These are phyloP conservation scores for Phallus indusiatus DNA, from an alignment of 768 basidiomycete genomes.

Conservation along the genomic window DNA sequence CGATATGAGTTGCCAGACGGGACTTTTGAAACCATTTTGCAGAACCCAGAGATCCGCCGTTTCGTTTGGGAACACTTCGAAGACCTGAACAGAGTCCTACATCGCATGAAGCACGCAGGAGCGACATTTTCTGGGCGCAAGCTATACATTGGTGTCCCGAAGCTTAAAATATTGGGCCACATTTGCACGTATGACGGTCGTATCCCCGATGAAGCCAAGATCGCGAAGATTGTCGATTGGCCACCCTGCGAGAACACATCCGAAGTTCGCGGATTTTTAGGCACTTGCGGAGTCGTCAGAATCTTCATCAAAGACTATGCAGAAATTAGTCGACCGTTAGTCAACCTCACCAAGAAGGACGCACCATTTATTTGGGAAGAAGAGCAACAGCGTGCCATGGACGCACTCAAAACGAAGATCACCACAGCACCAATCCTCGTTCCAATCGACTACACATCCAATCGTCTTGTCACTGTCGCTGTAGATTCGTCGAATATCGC, in stretches of 20 bases:
- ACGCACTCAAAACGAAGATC: constrained; percentile 7
- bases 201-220: constrained; percentile 18
- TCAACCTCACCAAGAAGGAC: constrained; percentile 7
- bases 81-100: constrained; percentile 27
- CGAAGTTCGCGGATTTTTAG: constrained; percentile 20
- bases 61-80: constrained; percentile 26
- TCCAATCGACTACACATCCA: constrained; percentile 12
- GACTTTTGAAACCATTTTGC: constrained; percentile 24
- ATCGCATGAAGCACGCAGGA: constrained; percentile 27
- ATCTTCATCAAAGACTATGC: constrained; percentile 18
- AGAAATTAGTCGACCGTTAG: constrained; percentile 14
- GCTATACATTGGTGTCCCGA: constrained; percentile 19
- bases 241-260: constrained; percentile 10
- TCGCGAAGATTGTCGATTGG: constrained; percentile 21
- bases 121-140: constrained; percentile 31
- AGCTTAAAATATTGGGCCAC: constrained; percentile 28
- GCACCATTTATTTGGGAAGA: constrained; percentile 7
- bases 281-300: constrained; percentile 15
- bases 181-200: constrained; percentile 26
- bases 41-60: constrained; percentile 25
- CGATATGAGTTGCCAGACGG: constrained; percentile 22
- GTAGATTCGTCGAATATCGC: constrained; percentile 18
- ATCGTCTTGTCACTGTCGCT: constrained; percentile 12
- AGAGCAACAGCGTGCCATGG: constrained; percentile 4
- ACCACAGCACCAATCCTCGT: constrained; percentile 4